Base-by-base conservation (phyloP, 768 basidiomycete species). In the Tulasnella sp. region DNA sequence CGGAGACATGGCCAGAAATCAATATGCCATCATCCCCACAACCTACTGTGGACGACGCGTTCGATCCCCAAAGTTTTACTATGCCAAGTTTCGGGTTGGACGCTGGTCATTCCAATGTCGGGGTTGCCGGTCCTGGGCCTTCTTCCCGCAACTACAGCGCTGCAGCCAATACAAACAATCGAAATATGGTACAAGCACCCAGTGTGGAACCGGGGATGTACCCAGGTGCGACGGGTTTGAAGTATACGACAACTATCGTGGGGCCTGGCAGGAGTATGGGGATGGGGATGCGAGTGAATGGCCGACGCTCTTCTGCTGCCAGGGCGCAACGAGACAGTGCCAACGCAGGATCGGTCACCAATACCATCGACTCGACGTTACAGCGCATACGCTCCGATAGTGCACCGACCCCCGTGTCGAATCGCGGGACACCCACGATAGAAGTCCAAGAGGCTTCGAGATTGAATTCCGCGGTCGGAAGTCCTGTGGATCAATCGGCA, bases 161-260 rank as follows among this genome's bases (percentile, higher is more conserved):
- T n/a, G 19, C 21, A 39, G 49, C 23, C n/a, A 40, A 52, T 29
- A 41, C 25, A 25, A 21, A 23, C 32, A n/a, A 6, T 43, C 41
- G 17, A n/a, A 6, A 43, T 19, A 37, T 25, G 21, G 52, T 19
- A 27, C 45, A 25, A 25, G 37, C 6, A 46, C 35, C n/a, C 3
- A 37, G 9, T 11, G 43, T n/a, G 3, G 31, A 11, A 11, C 54
- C 25, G 12, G 52, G 60, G 25, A 54, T 29, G 19, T 58, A 51
- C 32, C 57, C 49, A 15, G 68, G 82, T 64, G 66, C 78, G 62
- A 68, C 74, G 9, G 65, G 77, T 12, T 74, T 96, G 62, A 86
- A 84, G 65, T 84, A 93, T 68, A 86, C 88, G 5, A 81, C 84
- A 64, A 96, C 93, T 2, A 94, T 96, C 65, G 82, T 92, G 76